Evolutionary conservation across 2,329 filamentous ascomycete species (phyloP).

Genomic region (Nothophaeocryptopus gaeumannii): DNA sequence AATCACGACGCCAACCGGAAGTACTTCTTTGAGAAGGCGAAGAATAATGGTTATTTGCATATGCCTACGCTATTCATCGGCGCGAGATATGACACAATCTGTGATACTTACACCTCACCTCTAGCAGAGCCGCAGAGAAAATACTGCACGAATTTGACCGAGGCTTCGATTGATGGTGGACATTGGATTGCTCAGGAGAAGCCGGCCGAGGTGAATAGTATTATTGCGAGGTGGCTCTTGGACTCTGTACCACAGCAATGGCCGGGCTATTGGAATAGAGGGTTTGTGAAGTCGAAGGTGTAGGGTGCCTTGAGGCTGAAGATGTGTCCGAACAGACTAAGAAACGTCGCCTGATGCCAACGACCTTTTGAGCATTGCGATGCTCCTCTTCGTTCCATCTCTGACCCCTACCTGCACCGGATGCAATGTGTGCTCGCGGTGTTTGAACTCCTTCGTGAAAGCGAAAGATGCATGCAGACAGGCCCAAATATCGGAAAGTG

Average conservation of each 20-base stretch:
- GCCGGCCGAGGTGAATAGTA: conserved; percentile 25
- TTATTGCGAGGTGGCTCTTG: conserved; percentile 28
- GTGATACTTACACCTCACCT: conserved; percentile 35
- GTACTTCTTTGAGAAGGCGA: conserved; percentile 40
- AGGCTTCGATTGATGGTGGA: conserved; percentile 25
- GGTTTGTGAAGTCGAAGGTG: no score
- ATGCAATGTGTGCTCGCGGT: background rate
- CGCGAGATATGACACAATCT: conserved; percentile 40
- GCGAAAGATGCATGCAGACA: background rate
- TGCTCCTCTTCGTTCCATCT: background rate
- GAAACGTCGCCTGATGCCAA: background rate
- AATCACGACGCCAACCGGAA: conserved; percentile 44
- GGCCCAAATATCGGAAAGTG: background rate
- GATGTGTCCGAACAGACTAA: no score
- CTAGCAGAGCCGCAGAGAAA: conserved; percentile 38
- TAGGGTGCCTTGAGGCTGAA: no score
- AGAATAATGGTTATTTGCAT: conserved; percentile 35
- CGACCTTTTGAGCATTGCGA: background rate
- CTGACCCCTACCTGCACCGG: background rate
- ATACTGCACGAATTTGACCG: conserved; percentile 40
- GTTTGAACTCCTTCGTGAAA: background rate
- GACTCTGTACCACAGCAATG: conserved; percentile 21
- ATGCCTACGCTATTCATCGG: conserved; percentile 42
- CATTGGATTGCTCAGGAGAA: conserved; percentile 31
- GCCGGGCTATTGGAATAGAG: conserved; percentile 21